Evolutionary conservation across 1,284 basidiomycete species (phyloP).

Genomic region (Cutaneotrichosporon sp.): DNA sequence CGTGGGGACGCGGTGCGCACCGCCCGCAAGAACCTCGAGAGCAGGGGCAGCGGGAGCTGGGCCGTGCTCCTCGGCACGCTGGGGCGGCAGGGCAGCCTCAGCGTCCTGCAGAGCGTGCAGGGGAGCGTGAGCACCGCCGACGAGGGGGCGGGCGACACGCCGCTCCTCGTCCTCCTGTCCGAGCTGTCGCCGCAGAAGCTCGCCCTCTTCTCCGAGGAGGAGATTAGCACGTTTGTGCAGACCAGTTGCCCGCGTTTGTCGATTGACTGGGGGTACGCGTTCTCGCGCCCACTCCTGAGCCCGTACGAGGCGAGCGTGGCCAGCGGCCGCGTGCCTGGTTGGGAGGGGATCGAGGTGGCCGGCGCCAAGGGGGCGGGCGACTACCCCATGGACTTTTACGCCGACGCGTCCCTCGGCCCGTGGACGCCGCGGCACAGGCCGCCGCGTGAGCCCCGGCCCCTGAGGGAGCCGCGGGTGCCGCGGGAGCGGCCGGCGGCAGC

Average conservation of each 20-base stretch:
- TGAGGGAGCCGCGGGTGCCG: neutral
- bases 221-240: constrained; percentile 32
- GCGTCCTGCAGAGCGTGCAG: constrained; percentile 82
- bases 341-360: constrained; percentile 42
- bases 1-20: constrained; percentile 75
- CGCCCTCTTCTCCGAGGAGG: constrained; percentile 62
- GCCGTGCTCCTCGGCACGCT: constrained; percentile 95
- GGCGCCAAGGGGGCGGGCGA: constrained; percentile 47
- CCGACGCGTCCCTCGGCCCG: constrained; percentile 52
- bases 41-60: constrained; percentile 61
- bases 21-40: constrained; percentile 67
- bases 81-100: constrained; percentile 89
- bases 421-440: constrained; percentile 52
- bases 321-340: constrained; percentile 65
- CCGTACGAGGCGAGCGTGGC: constrained; percentile 94
- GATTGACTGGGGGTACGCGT: constrained; percentile 99
- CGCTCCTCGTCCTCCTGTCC: constrained; percentile 79
- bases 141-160: constrained; percentile 56
- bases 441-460: constrained; percentile 12
- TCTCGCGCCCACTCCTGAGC: constrained; percentile 81
- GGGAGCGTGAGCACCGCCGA: constrained; percentile 58
- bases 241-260: constrained; percentile 37
- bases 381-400: constrained; percentile 98
- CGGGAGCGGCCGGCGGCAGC: neutral
- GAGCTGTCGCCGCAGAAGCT: constrained; percentile 95